Evolutionary conservation across 495 filamentous ascomycete genomes (phyloP).

Genomic region (Pseudotulostoma volvatum): DNA sequence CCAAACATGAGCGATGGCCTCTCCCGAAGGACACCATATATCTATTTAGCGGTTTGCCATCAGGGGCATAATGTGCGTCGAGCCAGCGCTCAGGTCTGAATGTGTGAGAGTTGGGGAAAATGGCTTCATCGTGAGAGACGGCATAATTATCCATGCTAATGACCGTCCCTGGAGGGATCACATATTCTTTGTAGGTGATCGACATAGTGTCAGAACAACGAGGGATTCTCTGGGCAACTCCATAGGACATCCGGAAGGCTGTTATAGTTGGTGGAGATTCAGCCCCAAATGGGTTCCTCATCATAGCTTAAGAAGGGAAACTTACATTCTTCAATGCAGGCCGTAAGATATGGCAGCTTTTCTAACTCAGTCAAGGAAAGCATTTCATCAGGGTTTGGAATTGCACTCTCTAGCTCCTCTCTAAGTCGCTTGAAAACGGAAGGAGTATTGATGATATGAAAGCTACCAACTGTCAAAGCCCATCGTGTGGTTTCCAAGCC

Average conservation of each 20-base stretch:
- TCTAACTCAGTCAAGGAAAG: slow-evolving; percentile 5
- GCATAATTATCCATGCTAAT: too few species aligned
- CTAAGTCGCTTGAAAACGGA: slow-evolving; percentile 3
- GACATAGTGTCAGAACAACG: slow-evolving; percentile 10
- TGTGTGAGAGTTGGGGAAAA: slow-evolving; percentile 17
- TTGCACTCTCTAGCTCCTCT: slow-evolving; percentile 11
- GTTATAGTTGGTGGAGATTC: too few species aligned
- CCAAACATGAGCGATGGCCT: slow-evolving; percentile 18
- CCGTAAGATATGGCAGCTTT: slow-evolving; percentile 7
- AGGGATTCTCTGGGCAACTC: slow-evolving; percentile 10
- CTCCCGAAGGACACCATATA: slow-evolving; percentile 17
- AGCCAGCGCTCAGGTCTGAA: slow-evolving; percentile 34
- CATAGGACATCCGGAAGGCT: slow-evolving; percentile 21
- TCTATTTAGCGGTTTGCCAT: slow-evolving; percentile 6
- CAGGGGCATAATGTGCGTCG: slow-evolving; percentile 5
- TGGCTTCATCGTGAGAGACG: slow-evolving; percentile 13
- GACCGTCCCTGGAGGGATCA: slow-evolving; percentile 17
- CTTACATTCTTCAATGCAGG: slow-evolving; percentile 6
- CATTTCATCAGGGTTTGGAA: slow-evolving; percentile 4
- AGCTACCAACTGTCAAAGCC: slow-evolving; percentile 5
- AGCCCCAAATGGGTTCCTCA: too few species aligned
- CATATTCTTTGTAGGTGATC: slow-evolving; percentile 7
- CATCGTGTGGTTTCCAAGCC: slow-evolving; percentile 8
- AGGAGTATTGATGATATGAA: slow-evolving; percentile 7
- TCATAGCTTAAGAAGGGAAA: too few species aligned